Percentiles rank a stretch among this genome's conserved stretches.
Evolutionary conservation across 1,284 basidiomycete species (phyloP).

Genomic region (Moesziomyces globuligerus): DNA sequence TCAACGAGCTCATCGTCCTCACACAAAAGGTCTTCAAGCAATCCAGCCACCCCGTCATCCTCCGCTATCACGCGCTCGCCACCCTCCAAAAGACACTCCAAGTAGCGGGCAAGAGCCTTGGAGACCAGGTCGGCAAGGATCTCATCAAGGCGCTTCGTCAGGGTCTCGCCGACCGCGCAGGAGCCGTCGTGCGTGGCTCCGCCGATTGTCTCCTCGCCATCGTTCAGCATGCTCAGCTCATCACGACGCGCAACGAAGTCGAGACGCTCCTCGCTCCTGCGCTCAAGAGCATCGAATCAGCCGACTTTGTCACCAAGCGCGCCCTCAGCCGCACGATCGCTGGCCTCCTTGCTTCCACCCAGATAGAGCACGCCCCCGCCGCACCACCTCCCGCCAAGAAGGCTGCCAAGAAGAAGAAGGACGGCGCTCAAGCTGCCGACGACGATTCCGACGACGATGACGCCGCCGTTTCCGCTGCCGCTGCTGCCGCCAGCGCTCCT

Average conservation of each 20-base stretch:
- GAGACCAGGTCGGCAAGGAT: conserved; percentile 82
- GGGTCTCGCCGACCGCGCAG: conserved; percentile 82
- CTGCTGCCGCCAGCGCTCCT: conserved; percentile 73
- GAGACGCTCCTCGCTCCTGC: conserved; percentile 78
- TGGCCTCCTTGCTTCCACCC: conserved; percentile 84
- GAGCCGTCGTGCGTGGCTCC: conserved; percentile 85
- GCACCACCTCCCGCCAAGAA: conserved; percentile 54
- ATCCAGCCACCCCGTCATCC: conserved; percentile 71
- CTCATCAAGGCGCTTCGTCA: conserved; percentile 83
- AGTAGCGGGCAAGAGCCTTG: conserved; percentile 82
- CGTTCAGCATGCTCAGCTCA: conserved; percentile 58
- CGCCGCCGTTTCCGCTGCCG: conserved; percentile 8
- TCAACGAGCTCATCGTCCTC: conserved; percentile 76
- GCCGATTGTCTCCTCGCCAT: conserved; percentile 72
- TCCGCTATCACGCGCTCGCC: conserved; percentile 82
- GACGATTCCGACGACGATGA: conserved; percentile 72
- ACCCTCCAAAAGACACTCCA: conserved; percentile 80
- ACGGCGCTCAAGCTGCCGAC: conserved; percentile 20
- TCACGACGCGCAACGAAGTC: conserved; percentile 74
- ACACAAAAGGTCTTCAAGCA: conserved; percentile 46
- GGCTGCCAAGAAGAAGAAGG: conserved; percentile 73
- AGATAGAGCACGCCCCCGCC: conserved; percentile 74
- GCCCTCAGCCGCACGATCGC: conserved; percentile 82
- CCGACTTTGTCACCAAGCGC: conserved; percentile 83
- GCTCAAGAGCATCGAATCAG: conserved; percentile 79